These are phyloP conservation scores for Fremontodendron californicum DNA, from an alignment of 345 rosid species.

Conservation along the genomic window DNA sequence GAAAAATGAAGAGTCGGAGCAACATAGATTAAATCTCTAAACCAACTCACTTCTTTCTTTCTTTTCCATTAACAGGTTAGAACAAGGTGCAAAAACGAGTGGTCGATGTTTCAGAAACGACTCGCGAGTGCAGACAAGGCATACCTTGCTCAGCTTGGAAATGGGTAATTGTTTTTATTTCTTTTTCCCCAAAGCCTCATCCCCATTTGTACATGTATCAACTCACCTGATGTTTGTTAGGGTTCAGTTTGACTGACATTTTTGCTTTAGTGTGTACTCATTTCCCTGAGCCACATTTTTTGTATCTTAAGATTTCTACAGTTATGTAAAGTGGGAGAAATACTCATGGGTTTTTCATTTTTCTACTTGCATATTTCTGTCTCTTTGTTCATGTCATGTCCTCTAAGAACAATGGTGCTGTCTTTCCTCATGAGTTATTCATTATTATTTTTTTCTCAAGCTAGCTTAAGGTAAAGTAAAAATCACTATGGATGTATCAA, in stretches of 20 bases:
- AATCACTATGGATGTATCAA: too few species aligned
- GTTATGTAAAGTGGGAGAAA: too few species aligned
- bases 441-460: too few species aligned
- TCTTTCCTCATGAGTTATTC: too few species aligned
- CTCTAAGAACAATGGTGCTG: neutral
- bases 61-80: conserved; percentile 50
- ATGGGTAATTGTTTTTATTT: conserved; percentile 16
- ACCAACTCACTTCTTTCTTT: neutral
- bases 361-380: neutral
- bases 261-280: conserved; percentile 20
- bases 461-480: too few species aligned
- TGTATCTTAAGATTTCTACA: conserved; percentile 18
- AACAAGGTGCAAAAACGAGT: conserved; percentile 73
- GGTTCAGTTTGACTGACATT: neutral
- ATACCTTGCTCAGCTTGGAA: conserved; percentile 30
- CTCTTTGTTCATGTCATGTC: neutral
- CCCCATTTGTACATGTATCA: conserved; percentile 20
- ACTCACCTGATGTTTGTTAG: conserved; percentile 1
- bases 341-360: neutral
- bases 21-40: neutral
- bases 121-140: conserved; percentile 60
- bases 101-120: conserved; percentile 77
- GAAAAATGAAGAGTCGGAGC: too few species aligned
- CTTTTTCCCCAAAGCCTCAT: neutral
- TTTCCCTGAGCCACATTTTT: conserved; percentile 19